Base-by-base conservation (phyloP, 768 basidiomycete species). In the Suillus subalutaceus region DNA sequence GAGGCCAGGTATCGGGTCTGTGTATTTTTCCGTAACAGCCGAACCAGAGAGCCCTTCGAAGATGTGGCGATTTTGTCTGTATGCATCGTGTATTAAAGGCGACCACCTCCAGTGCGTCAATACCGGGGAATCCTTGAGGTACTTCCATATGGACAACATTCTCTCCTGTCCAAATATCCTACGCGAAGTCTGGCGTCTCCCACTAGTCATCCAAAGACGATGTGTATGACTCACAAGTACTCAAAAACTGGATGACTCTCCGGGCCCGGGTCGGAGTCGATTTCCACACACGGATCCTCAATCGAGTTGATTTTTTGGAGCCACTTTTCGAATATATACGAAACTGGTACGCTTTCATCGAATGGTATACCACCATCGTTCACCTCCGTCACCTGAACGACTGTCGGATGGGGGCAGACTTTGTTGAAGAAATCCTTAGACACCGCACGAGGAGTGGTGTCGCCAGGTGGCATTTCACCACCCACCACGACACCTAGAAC, bases 401-500 rank as follows among this genome's bases (percentile, higher is more conserved):
- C 18, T 0, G 76, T 79, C 18, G 77, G 75, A 6, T 77, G 68
- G 5, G 78, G 81, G 70, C 84, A 85, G 3, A 82, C 78, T 66
- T 77, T 69, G n/a, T 78, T 72, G 67, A 77, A 85, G 68, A 78
- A 82, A 6, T 75, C 74, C 32, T 70, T 68, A 10, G 72, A 71
- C 3, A 86, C 79, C 1, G 83, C 74, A 0, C 77, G 74, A 6
- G 81, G 79, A 0, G 75, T 72, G 20, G 60, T 6, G 20, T 78
- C 77, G 5, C 73, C 79, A 0, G 70, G 23, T 1, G 77, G 75
- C 72, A 81, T 81, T 3, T 72, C 65, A 4, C 75, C 81, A 1
- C 84, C 84, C 0, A 79, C 84, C 38, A 80, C 73, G 0, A 82
- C 78, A 6, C 83, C 84, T 78, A 53, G 26, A 60, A 66, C 43